Percentiles rank a stretch among this genome's conserved stretches.
These are phyloP conservation scores for Dendrocalamus latiflorus DNA, from an alignment of 202 grass and related monocot species.

Conservation along the genomic window DNA sequence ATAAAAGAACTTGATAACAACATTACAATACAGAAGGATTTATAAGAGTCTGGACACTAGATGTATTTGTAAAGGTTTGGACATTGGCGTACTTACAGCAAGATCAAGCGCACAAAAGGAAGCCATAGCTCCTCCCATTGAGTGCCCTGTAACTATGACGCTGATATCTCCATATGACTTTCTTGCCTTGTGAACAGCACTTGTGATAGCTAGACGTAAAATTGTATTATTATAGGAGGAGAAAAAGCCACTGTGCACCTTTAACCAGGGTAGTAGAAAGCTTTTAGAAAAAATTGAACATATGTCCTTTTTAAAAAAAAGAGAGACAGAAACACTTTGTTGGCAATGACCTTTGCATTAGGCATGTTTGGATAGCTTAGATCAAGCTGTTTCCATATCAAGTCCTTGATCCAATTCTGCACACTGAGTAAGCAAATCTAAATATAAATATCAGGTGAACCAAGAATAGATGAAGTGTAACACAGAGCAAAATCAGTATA, in stretches of 20 bases:
- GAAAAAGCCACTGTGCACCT: conserved; percentile 78
- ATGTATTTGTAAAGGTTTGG: background rate
- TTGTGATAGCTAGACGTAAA: conserved; percentile 41
- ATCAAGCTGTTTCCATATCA: conserved; percentile 93
- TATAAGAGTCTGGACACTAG: background rate
- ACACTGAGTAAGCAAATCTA: conserved; percentile 47
- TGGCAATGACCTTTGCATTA: background rate
- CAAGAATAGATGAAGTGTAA: too few relatives aligned
- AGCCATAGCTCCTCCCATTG: conserved; percentile 77
- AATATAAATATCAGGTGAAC: too few relatives aligned
- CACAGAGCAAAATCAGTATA: background rate
- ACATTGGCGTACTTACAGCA: conserved; percentile 45
- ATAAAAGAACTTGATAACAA: background rate
- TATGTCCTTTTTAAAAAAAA: background rate
- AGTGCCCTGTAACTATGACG: conserved; percentile 68
- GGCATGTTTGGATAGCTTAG: conserved; percentile 76
- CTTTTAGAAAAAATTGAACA: background rate
- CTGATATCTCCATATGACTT: conserved; percentile 49
- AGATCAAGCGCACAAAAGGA: conserved; percentile 78
- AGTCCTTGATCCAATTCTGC: conserved; percentile 79
- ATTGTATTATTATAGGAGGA: conserved; percentile 64
- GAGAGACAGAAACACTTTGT: background rate
- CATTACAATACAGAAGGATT: background rate
- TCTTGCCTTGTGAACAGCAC: conserved; percentile 50
- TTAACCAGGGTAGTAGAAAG: conserved; percentile 13